Percentiles rank a stretch among this genome's conserved stretches.
Evolutionary conservation across 352 stramenopile species (phyloP).

Genomic region (Plasmopara halstedii): DNA sequence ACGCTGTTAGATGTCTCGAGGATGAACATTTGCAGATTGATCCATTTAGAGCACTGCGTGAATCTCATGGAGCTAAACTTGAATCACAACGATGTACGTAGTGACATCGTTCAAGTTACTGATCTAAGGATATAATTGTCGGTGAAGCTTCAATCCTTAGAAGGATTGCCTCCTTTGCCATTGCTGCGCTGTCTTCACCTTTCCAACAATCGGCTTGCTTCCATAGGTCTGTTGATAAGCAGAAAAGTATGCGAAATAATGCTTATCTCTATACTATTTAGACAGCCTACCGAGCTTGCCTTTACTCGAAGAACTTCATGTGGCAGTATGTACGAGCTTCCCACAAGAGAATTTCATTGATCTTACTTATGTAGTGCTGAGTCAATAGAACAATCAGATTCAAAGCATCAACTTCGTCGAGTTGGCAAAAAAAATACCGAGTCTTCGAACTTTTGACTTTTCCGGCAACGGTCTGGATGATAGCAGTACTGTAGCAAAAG

Average conservation of each 20-base stretch:
- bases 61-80: conserved; percentile 56
- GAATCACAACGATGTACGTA: conserved; percentile 39
- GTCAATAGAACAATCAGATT: conserved; percentile 45
- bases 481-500: conserved; percentile 7
- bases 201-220: conserved; percentile 37
- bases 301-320: conserved; percentile 40
- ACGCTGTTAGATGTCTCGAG: conserved; percentile 52
- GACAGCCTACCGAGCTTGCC: conserved; percentile 36
- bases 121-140: neutral
- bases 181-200: conserved; percentile 41
- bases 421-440: conserved; percentile 34
- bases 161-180: conserved; percentile 35
- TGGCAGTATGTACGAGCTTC: conserved; percentile 24
- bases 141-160: conserved; percentile 34
- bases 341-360: neutral
- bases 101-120: too few relatives aligned
- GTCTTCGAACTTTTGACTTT: conserved; percentile 43
- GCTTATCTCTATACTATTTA: conserved; percentile 2
- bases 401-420: conserved; percentile 30
- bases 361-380: neutral
- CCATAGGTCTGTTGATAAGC: conserved; percentile 23
- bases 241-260: neutral
- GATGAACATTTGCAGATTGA: conserved; percentile 30
- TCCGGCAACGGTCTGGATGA: conserved; percentile 25
- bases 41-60: conserved; percentile 36